Conservation (phyloP, 1,284 basidiomycete species). For the Inonotus hispidus region DNA sequence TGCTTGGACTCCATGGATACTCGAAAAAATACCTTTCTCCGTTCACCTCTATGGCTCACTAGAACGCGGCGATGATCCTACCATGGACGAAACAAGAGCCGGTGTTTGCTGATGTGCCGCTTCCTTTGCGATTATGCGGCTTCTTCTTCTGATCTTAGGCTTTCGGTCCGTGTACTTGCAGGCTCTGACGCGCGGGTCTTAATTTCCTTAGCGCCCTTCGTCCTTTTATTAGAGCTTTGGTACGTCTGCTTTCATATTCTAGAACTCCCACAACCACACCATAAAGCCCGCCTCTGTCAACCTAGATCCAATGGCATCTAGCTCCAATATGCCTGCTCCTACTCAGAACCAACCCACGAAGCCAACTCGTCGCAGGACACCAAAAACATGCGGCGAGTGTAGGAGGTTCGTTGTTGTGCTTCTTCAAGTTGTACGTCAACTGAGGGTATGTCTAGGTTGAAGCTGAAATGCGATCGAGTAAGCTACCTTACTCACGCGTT, state of each 20-base stretch:
- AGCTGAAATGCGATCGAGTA: conserved; percentile 17
- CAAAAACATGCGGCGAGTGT: conserved; percentile 13
- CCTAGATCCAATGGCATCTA: background rate
- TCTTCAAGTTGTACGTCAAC: background rate
- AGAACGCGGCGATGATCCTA: background rate
- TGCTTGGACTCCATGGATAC: background rate
- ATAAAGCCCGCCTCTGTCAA: background rate
- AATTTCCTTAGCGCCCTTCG: background rate
- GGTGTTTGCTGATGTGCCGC: background rate
- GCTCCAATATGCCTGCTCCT: background rate
- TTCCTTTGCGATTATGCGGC: background rate
- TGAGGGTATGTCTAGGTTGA: conserved; percentile 5
- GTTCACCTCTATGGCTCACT: background rate
- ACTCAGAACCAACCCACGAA: background rate
- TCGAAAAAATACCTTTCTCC: background rate
- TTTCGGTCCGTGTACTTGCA: background rate
- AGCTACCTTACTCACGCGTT: background rate
- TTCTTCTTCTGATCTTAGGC: background rate
- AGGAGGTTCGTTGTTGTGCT: conserved; percentile 7
- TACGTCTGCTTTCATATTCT: background rate
- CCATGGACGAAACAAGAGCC: background rate
- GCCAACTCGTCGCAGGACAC: background rate
- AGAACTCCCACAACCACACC: background rate
- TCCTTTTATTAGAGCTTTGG: background rate
- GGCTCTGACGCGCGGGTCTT: background rate